These are phyloP conservation scores for Gypsophila paniculata DNA, from an alignment of 179 eudicot species.

Conservation along the genomic window DNA sequence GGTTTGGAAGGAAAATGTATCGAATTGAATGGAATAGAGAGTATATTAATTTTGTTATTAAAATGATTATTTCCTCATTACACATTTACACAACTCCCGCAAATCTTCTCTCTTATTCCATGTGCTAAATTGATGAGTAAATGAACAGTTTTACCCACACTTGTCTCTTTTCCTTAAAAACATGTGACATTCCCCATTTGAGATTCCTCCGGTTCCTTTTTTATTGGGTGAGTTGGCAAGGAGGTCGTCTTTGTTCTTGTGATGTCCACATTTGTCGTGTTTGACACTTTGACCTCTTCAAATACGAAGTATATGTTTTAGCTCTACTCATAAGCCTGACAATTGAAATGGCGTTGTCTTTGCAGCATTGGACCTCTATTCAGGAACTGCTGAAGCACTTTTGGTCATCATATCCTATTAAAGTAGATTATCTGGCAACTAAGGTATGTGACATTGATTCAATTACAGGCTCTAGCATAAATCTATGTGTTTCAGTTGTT, in stretches of 20 bases:
- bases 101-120: too few relatives aligned
- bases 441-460: constrained; percentile 47
- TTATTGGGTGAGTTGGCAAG: neutral
- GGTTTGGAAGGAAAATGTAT: too few relatives aligned
- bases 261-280: constrained; percentile 7
- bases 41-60: too few relatives aligned
- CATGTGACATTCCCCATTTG: too few relatives aligned
- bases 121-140: too few relatives aligned
- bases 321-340: neutral
- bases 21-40: too few relatives aligned
- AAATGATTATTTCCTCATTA: too few relatives aligned
- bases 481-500: neutral
- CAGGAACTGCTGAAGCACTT: constrained; percentile 94
- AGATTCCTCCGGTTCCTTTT: neutral
- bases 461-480: neutral
- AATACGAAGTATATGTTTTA: neutral
- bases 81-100: too few relatives aligned
- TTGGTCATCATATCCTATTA: constrained; percentile 95
- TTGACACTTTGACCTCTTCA: neutral
- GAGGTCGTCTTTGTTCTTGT: neutral
- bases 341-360: constrained; percentile 9
- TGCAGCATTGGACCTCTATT: constrained; percentile 92
- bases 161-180: too few relatives aligned
- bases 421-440: constrained; percentile 52
- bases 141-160: too few relatives aligned